Evolutionary conservation across 2,329 filamentous ascomycete species (phyloP), one percentile per base, ranked within the genome.

Genomic region (Talaromyces sp.): DNA sequence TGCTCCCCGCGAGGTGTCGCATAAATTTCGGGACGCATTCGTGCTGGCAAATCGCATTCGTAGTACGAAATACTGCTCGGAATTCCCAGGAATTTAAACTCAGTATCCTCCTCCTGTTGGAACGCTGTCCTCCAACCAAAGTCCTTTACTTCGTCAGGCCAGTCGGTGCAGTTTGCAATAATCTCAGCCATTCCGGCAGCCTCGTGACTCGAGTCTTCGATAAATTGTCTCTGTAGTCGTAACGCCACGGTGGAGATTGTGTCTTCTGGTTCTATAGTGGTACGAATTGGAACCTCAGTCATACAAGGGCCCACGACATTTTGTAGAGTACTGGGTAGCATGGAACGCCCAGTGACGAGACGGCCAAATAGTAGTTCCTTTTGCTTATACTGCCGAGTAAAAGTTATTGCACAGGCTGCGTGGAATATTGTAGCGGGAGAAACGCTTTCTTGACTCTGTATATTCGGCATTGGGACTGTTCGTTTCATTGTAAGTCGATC

Each of bases 101-200:
- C 45, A 15, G 29, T 3, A 61, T 53, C 59, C 2, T 61, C 58
- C 22, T 61, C 59, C 15, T 61, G 59, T 17, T 61, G 59, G 31
- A 61, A 61, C 0, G 59, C 59, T 27, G 45, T 61, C 31, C 59
- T 36, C 59, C 45, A 61, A 2, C 59, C 59, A 38, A 61, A 61
- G 31, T 61, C 13, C 17, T 22, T 40, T 3, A 13, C 19, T 5
- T 58, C 27, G 2, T 58, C 61, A 29, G 19, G 8, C 61, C 61
- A 64, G 17, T 64, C 29, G 17, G 53, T 64, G 61, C 51, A 64
- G 10, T 36, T 36, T 10, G 22, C 10, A 27, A 64, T 49, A 19
- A 64, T 64, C n/a, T 64, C 61, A 8, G 15, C 43, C 51, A 64
- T 58, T 8, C 61, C 61, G 1, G 43, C 61, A 47, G 61, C 43